Evolutionary conservation across 2,329 filamentous ascomycete species (phyloP), one percentile per base, ranked within the genome.

Genomic region (Exophiala mesophila): DNA sequence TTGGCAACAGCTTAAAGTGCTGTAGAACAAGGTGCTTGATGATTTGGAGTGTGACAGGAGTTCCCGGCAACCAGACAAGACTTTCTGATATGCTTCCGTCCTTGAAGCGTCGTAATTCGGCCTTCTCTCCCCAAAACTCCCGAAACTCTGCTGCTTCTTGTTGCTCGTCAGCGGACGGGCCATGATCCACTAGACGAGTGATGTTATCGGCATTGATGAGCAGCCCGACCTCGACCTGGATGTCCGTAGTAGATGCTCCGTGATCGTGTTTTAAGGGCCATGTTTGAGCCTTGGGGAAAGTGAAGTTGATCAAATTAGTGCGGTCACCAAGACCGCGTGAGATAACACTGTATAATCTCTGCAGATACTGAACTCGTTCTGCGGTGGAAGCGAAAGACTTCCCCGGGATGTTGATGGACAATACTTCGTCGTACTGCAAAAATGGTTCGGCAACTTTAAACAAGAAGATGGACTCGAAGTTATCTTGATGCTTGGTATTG

Each of bases 81-180:
- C 86, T 95, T 63, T 98, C 94, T 6, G 88, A 74, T 53, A 98
- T 96, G 55, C 83, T 90, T 16, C 92, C 92, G 58, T 97, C 88
- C 57, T 89, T 94, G 71, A 98, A 98, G 15, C 92, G 85, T 52
- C 92, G 80, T 33, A 98, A 73, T 63, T 98, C 92, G 1, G 92
- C 79, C 61, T 92, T 94, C 7, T 90, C 83, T 5, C 90, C 92
- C 92, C 94, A 98, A 61, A 98, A 97, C 23, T 82, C 78, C 24
- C 87, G 85, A 63, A 96, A 98, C 21, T 74, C 75, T 7, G 81
- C 80, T 17, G 88, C 84, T 50, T 88, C 86, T 51, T 84, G 81
- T 63, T 90, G 88, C 47, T 92, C 78, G 59, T 97, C 89, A 2
- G 88, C 86, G 1, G 83, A 69, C 4, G 92, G 92, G 0, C 92